These are phyloP conservation scores for Mycena epipterygia DNA, from an alignment of 768 basidiomycete genomes.

Conservation along the genomic window DNA sequence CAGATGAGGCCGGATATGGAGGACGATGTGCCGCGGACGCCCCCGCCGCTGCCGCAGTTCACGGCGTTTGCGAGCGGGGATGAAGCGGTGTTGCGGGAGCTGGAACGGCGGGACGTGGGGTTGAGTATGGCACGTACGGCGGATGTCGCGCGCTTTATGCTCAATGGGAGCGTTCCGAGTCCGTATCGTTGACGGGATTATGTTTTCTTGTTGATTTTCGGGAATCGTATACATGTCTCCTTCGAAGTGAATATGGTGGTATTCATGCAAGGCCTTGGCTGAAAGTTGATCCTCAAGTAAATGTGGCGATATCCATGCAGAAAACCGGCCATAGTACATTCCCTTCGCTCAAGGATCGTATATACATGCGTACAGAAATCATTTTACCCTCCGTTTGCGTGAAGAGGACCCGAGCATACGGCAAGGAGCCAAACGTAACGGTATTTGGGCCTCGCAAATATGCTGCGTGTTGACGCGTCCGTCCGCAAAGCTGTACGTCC, in stretches of 20 bases:
- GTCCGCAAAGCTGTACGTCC: too few species aligned
- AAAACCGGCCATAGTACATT: too few species aligned
- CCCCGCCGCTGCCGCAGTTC: constrained; percentile 34
- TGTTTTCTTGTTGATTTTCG: background rate
- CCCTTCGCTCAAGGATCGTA: background rate
- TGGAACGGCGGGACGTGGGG: constrained; percentile 41
- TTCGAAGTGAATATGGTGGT: too few species aligned
- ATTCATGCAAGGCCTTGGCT: too few species aligned
- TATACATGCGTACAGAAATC: background rate
- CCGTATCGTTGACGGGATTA: constrained; percentile 4
- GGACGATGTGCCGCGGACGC: constrained; percentile 22
- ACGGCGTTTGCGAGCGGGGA: constrained; percentile 36
- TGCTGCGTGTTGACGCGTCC: too few species aligned
- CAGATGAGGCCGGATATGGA: constrained; percentile 31
- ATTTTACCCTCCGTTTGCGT: background rate
- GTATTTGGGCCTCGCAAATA: too few species aligned
- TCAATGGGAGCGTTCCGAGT: constrained; percentile 5
- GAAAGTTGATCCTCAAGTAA: too few species aligned
- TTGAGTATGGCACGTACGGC: constrained; percentile 2
- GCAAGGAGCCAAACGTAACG: too few species aligned
- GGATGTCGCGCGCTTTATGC: constrained; percentile 23
- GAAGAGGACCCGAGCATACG: background rate
- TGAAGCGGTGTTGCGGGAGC: constrained; percentile 38
- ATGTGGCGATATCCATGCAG: too few species aligned
- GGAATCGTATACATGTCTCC: too few species aligned